A percentile compares a stretch with the other conserved stretches of the same genome.
These are phyloP conservation scores for Lepidopterella palustris DNA, from an alignment of 495 filamentous ascomycete species.

Conservation along the genomic window DNA sequence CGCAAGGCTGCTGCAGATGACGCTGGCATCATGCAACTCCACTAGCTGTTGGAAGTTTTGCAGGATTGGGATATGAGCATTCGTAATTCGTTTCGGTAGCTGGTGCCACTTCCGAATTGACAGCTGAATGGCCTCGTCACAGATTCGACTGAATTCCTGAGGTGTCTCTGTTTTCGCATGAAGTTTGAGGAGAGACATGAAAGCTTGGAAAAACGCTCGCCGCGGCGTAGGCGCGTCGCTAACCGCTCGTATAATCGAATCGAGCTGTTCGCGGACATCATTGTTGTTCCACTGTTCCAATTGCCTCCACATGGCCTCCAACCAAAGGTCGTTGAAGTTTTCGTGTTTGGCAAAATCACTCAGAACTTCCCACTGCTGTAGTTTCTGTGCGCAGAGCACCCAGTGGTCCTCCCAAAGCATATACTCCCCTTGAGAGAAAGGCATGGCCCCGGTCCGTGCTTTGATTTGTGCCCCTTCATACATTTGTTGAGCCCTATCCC, in stretches of 20 bases:
- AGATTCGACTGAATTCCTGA: slow-evolving; percentile 77
- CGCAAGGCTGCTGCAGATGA: slow-evolving; percentile 83
- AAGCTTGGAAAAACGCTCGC: slow-evolving; percentile 92
- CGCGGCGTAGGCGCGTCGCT: slow-evolving; percentile 95
- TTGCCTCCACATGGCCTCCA: slow-evolving; percentile 91
- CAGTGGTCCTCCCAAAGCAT: slow-evolving; percentile 99
- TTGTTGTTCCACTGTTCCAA: slow-evolving; percentile 85
- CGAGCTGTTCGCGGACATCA: slow-evolving; percentile 79
- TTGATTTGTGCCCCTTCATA: slow-evolving; percentile 97
- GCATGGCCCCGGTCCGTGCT: slow-evolving; percentile 82
- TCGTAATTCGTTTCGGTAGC: slow-evolving; percentile 82
- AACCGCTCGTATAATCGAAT: slow-evolving; percentile 85
- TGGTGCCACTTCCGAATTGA: slow-evolving; percentile 98
- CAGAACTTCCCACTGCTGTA: slow-evolving; percentile 97
- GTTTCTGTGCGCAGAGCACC: slow-evolving; percentile 93
- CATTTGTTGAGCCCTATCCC: slow-evolving; percentile 94
- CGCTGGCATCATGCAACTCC: slow-evolving; percentile 93
- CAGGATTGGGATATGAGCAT: slow-evolving; percentile 89
- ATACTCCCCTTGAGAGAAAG: slow-evolving; percentile 94
- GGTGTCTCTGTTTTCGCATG: slow-evolving; percentile 78
- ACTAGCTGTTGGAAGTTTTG: slow-evolving; percentile 99
- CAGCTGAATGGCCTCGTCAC: slow-evolving; percentile 92
- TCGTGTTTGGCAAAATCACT: slow-evolving; percentile 98
- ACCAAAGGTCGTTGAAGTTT: slow-evolving; percentile 92
- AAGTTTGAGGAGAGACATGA: slow-evolving; percentile 90